Base-by-base conservation (phyloP, 495 filamentous ascomycete genomes). In the Aspergillus saccharolyticus region DNA sequence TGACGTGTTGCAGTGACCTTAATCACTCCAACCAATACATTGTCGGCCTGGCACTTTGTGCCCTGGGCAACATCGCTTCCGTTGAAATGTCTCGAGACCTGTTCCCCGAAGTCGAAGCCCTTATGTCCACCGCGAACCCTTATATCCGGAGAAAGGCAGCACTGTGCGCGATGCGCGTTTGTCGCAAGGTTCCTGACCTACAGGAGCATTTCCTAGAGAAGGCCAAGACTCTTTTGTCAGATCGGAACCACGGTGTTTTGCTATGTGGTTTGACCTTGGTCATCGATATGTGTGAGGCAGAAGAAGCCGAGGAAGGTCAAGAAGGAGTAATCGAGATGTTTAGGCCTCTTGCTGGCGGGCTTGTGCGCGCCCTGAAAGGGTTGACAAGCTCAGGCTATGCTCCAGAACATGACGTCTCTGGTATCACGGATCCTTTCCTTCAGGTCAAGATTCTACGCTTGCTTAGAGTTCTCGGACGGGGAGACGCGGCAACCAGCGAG, bases 151-250 rank as follows among this genome's bases (percentile, higher is more conserved):
- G 94, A 50, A 98, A 98, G 80, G 94, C 95, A 33, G 95, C 94
- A 6, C 81, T 98, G n/a, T 98, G 94, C 71, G 94, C 94, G n/a
- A 98, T 98, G 95, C 83, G 95, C 42, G 96, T 98, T 75, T 96
- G 91, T 74, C 85, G 91, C 61, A 98, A 98, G 72, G 95, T 97
- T 44, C 94, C 94, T 6, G 94, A 98, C 67, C 79, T 98, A 39
- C 90, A 96, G 73, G 94, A 98, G 65, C 91, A 98, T 70, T 98
- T 97, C 66, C 65, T 97, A 22, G 95, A 97, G 57, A 97, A 96
- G 71, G 88, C 91, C 24, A 88, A 94, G 61, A 80, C 86, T 19
- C 78, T 98, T n/a, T 74, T 98, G 12, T 88, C 88, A 21, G 94
- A 98, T 67, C 78, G 86, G 42, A 98, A 98, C 73, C 94, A 98